Conservation (phyloP, 768 basidiomycete genomes). For the Calvatia gigantea region DNA sequence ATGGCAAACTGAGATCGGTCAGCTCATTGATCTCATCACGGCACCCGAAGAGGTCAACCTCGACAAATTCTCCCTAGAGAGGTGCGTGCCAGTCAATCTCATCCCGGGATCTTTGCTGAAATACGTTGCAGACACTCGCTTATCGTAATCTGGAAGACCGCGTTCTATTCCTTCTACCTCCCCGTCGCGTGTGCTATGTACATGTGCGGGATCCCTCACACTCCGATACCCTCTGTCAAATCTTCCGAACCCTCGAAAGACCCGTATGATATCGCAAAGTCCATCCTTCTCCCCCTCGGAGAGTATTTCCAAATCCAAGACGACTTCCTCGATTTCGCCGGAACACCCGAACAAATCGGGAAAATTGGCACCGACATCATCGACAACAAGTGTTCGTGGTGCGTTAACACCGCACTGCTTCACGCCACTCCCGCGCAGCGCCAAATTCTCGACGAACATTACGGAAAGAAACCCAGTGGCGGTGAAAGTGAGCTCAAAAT, state of each 20-base stretch:
- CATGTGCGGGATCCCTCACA: slow-evolving; percentile 56
- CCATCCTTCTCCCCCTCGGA: slow-evolving; percentile 87
- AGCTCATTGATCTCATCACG: slow-evolving; percentile 93
- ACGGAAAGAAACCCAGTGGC: slow-evolving; percentile 46
- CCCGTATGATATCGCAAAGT: slow-evolving; percentile 65
- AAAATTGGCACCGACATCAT: slow-evolving; percentile 98
- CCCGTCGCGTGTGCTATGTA: slow-evolving; percentile 94
- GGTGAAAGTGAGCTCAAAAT: slow-evolving; percentile 46
- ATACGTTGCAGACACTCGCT: slow-evolving; percentile 65
- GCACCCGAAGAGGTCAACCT: slow-evolving; percentile 95
- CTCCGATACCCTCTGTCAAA: slow-evolving; percentile 30
- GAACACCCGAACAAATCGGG: slow-evolving; percentile 86
- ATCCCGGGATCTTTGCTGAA: not conserved
- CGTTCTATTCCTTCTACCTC: slow-evolving; percentile 98
- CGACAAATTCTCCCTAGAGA: slow-evolving; percentile 80
- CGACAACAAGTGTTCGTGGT: slow-evolving; percentile 99
- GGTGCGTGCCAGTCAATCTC: slow-evolving; percentile 38
- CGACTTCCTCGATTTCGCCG: slow-evolving; percentile 93
- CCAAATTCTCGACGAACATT: slow-evolving; percentile 50
- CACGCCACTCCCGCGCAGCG: slow-evolving; percentile 53
- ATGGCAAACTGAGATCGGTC: slow-evolving; percentile 94
- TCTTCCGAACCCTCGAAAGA: slow-evolving; percentile 13
- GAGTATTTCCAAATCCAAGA: slow-evolving; percentile 99
- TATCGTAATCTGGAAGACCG: slow-evolving; percentile 97
- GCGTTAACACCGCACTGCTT: slow-evolving; percentile 81